Evolutionary conservation across 2,329 filamentous ascomycete genomes (phyloP).

Genomic region (Cladosporium sphaerospermum): DNA sequence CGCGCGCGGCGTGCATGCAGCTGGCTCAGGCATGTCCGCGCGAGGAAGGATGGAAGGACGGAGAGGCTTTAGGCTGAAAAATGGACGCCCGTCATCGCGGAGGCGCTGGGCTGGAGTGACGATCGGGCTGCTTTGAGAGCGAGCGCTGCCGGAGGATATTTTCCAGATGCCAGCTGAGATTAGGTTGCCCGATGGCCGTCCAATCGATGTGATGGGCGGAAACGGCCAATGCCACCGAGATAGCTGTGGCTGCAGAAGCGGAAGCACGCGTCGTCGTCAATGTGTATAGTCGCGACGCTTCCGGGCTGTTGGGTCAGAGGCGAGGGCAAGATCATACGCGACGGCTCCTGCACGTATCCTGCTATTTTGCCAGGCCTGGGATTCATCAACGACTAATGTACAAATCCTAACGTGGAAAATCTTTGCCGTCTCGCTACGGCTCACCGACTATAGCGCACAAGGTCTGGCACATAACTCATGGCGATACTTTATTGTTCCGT

Average conservation of each 20-base stretch:
- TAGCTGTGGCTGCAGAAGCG: slow-evolving; percentile 7
- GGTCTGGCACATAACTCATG: too few species aligned
- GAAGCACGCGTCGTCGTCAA: neutral
- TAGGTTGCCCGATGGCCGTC: neutral
- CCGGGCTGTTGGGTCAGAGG: neutral
- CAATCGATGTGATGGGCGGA: neutral
- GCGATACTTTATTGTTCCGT: too few species aligned
- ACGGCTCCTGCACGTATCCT: neutral
- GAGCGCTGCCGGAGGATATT: neutral
- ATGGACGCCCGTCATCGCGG: neutral
- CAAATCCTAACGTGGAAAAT: neutral
- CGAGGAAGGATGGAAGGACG: neutral
- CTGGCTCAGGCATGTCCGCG: slow-evolving; percentile 3
- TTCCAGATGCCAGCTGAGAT: neutral
- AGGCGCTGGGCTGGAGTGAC: neutral
- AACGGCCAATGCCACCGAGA: neutral
- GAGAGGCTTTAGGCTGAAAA: neutral
- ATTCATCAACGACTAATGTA: neutral
- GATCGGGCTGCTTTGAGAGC: neutral
- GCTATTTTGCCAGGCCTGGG: neutral
- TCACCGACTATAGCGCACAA: too few species aligned
- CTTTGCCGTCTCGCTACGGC: neutral
- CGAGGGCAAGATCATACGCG: neutral
- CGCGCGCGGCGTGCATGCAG: neutral
- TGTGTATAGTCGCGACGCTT: neutral